A percentile compares a stretch with the other conserved stretches of the same genome.
phyloP scores from a whole-genome alignment of 2,329 filamentous ascomycete genomes.

The Westerdykella aurantiaca region DNA sequence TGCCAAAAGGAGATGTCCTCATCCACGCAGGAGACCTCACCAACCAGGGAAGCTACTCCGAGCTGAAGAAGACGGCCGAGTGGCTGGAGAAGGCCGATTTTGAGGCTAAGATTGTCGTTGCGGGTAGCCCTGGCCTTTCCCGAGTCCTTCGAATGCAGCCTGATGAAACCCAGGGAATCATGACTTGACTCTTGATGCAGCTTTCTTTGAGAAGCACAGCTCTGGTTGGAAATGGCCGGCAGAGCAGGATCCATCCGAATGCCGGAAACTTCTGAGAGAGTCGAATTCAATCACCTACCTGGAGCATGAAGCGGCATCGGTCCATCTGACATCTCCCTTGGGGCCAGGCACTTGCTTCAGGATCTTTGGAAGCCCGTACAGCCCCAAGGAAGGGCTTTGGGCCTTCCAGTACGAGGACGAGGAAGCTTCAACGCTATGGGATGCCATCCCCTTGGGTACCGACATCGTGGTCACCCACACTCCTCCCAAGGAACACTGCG shows the following conservation, averaged over 20 bases:
- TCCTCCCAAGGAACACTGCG: slow-evolving; percentile 56
- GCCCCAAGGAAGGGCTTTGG: slow-evolving; percentile 53
- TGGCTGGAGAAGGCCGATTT: slow-evolving; percentile 66
- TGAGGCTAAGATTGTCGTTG: slow-evolving; percentile 64
- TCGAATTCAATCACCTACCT: slow-evolving; percentile 59
- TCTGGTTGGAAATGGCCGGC: slow-evolving; percentile 52
- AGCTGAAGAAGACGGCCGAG: slow-evolving; percentile 55
- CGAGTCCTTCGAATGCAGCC: background rate
- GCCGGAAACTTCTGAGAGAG: slow-evolving; percentile 48
- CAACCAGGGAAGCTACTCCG: slow-evolving; percentile 58
- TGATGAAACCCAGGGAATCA: slow-evolving; percentile 58
- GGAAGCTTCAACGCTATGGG: slow-evolving; percentile 50
- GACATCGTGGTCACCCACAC: slow-evolving; percentile 69
- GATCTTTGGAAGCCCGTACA: slow-evolving; percentile 67
- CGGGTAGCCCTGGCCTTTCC: slow-evolving; percentile 44
- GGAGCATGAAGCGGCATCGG: slow-evolving; percentile 49
- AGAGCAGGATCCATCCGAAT: slow-evolving; percentile 50
- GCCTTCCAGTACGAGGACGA: slow-evolving; percentile 58
- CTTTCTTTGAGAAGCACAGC: slow-evolving; percentile 54
- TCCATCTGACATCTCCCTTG: slow-evolving; percentile 50
- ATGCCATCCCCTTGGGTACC: slow-evolving; percentile 53
- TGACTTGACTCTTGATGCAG: slow-evolving; percentile 63
- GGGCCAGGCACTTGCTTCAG: slow-evolving; percentile 58
- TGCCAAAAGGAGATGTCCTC: slow-evolving; percentile 67
- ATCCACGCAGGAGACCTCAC: slow-evolving; percentile 73